Conservation (phyloP, 768 basidiomycete genomes). For the Mycena vitilis region DNA sequence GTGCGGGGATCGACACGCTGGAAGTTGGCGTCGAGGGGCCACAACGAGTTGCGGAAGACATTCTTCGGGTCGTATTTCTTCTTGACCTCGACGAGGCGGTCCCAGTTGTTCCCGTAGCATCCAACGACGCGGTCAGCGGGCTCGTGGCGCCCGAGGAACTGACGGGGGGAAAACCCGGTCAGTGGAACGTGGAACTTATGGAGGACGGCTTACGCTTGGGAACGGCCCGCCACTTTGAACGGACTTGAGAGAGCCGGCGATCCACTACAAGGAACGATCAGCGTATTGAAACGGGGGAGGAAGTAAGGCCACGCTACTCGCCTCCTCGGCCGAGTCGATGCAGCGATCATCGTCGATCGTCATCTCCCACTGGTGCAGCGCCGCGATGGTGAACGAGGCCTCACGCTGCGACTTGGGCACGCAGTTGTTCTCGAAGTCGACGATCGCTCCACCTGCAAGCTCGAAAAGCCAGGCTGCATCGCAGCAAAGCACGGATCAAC, state of each 20-base stretch:
- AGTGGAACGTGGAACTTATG: slow-evolving; percentile 32
- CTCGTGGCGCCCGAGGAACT: slow-evolving; percentile 85
- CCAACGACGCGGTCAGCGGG: slow-evolving; percentile 68
- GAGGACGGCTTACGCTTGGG: slow-evolving; percentile 74
- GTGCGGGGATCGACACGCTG: slow-evolving; percentile 63
- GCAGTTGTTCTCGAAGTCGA: slow-evolving; percentile 79
- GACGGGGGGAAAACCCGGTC: slow-evolving; percentile 32
- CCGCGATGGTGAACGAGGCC: slow-evolving; percentile 86
- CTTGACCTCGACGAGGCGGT: slow-evolving; percentile 77
- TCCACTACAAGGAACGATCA: slow-evolving; percentile 68
- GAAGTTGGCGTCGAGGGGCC: slow-evolving; percentile 77
- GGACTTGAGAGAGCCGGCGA: slow-evolving; percentile 75
- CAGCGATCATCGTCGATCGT: slow-evolving; percentile 85
- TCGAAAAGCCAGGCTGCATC: slow-evolving; percentile 90
- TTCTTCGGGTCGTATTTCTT: slow-evolving; percentile 79
- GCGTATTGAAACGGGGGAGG: slow-evolving; percentile 18
- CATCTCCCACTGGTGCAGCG: slow-evolving; percentile 94
- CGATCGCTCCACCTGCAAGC: slow-evolving; percentile 83
- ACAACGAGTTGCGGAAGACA: slow-evolving; percentile 82
- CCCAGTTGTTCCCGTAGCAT: slow-evolving; percentile 83
- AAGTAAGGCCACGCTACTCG: slow-evolving; percentile 43
- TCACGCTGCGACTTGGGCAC: slow-evolving; percentile 84
- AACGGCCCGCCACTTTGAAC: slow-evolving; percentile 84
- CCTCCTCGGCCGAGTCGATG: slow-evolving; percentile 84
- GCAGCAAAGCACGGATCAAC: slow-evolving; percentile 2